Base-by-base conservation (phyloP, 371 early-diverging fungal genomes). In the Circinella umbellata region DNA sequence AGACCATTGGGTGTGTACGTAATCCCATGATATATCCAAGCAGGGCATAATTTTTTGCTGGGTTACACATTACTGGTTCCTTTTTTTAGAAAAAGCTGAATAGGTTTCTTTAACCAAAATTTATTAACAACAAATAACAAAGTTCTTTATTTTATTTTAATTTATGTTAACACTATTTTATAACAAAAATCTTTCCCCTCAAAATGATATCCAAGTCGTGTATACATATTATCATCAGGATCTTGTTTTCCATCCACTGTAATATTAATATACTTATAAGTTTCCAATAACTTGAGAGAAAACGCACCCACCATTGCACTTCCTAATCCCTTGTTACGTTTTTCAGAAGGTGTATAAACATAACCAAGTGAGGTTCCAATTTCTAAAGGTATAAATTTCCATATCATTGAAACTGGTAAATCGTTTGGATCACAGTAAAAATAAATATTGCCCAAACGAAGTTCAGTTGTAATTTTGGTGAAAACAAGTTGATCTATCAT, bases 281-380 rank as follows among this genome's bases (percentile, higher is more conserved):
- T 38, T 35, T 65, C n/a, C 13, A 65, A 47, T 8, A 65, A 38
- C 36, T 35, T n/a, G 11, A 18, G 35, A 42, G 38, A 53, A 39
- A 66, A 39, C 27, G 35, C 35, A 5, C 54, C 35, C 42, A 66
- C 66, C 54, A 53, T 55, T 2, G 55, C 59, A 14, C 39, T 57
- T 1, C 66, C 66, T n/a, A 53, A 57, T 18, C 66, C 66, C 20
- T 57, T 9, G 15, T 46, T n/a, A 35, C 66, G 55, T 20, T 57
- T 38, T 42, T 35, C 59, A 9, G 39, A 27, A 39, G 53, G 55
- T 13, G 66, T 66, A 42, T 39, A 66, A 0, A 66, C 66, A 59
- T 66, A 66, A 20, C 57, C 66, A 27, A 66, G 15, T n/a, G 57
- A 42, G n/a, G 34, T 36, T 7, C 66, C 66, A 7, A 37, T n/a